Conservation (phyloP, 1,139 yeast genomes). For the Saccharomyces pastorianus region DNA sequence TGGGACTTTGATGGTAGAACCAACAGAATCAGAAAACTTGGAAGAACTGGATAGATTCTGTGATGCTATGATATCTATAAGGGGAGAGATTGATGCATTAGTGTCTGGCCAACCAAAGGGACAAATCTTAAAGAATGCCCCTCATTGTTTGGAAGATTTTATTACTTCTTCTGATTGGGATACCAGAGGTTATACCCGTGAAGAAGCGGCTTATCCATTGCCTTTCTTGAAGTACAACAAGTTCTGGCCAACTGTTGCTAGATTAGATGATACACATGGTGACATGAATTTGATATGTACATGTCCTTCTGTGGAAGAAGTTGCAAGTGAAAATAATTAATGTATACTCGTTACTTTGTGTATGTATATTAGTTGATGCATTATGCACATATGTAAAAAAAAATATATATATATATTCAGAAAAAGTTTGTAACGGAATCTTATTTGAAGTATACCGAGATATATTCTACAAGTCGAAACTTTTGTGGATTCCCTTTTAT, state of each 20-base stretch:
- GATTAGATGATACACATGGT: slow-evolving; percentile 91
- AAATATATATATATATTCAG: neutral
- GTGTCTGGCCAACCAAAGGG: slow-evolving; percentile 62
- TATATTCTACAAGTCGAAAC: neutral
- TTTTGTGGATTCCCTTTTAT: neutral
- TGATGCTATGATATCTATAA: slow-evolving; percentile 76
- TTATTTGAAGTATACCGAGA: neutral
- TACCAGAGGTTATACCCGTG: slow-evolving; percentile 83
- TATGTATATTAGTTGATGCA: neutral
- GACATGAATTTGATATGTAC: slow-evolving; percentile 90
- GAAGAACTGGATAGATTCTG: slow-evolving; percentile 86
- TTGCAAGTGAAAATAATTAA: neutral
- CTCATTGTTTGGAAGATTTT: slow-evolving; percentile 80
- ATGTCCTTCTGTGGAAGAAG: slow-evolving; percentile 73
- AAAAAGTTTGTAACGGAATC: neutral
- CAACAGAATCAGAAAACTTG: slow-evolving; percentile 88
- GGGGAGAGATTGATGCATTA: slow-evolving; percentile 72
- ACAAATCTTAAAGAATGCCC: slow-evolving; percentile 76
- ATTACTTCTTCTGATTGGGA: slow-evolving; percentile 59
- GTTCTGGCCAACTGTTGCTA: slow-evolving; percentile 91
- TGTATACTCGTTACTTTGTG: neutral
- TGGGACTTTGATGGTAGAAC: slow-evolving; percentile 95
- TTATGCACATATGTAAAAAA: neutral
- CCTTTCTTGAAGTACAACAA: slow-evolving; percentile 63
- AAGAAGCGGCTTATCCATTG: slow-evolving; percentile 88